A percentile compares a stretch with the other conserved stretches of the same genome.
Evolutionary conservation across 176 grass and related monocot genomes (phyloP).

Genomic region (Canna indica): DNA sequence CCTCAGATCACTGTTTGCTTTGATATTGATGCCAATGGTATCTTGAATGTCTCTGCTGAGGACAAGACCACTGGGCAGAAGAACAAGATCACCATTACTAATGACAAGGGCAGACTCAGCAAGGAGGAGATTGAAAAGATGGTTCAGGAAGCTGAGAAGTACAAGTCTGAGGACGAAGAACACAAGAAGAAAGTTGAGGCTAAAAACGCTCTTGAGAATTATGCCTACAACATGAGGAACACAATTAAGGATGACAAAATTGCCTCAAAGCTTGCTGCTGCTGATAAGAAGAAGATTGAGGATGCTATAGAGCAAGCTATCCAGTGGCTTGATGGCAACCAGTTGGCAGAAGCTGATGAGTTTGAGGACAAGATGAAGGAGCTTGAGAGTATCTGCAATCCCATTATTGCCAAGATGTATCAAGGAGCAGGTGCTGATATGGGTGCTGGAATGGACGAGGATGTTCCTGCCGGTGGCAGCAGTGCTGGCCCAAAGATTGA

Average conservation of each 20-base stretch:
- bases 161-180: slow-evolving; percentile 2
- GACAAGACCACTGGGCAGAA: slow-evolving; percentile 7
- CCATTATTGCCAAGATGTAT: slow-evolving; percentile 8
- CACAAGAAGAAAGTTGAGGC: slow-evolving; percentile 8
- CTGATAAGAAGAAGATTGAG: slow-evolving; percentile 6
- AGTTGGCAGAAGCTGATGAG: slow-evolving; percentile 4
- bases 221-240: slow-evolving; percentile 11
- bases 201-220: too few relatives aligned
- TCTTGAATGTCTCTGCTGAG: slow-evolving; percentile 5
- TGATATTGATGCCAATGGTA: slow-evolving; percentile 7
- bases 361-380: slow-evolving; percentile 11
- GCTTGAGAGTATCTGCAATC: slow-evolving; percentile 8
- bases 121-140: slow-evolving; percentile 10
- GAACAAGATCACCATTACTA: slow-evolving; percentile 9
- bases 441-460: background rate
- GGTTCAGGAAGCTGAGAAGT: slow-evolving; percentile 10
- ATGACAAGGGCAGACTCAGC: too few relatives aligned
- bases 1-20: slow-evolving; percentile 6
- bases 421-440: slow-evolving; percentile 7
- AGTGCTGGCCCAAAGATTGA: slow-evolving; percentile 4
- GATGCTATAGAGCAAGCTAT: slow-evolving; percentile 6
- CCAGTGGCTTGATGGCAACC: slow-evolving; percentile 3
- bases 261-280: background rate
- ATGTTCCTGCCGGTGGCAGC: background rate
- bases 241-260: slow-evolving; percentile 7